Base-by-base conservation (phyloP, 148 eudicot genomes). In the Rhododendron vialii region DNA sequence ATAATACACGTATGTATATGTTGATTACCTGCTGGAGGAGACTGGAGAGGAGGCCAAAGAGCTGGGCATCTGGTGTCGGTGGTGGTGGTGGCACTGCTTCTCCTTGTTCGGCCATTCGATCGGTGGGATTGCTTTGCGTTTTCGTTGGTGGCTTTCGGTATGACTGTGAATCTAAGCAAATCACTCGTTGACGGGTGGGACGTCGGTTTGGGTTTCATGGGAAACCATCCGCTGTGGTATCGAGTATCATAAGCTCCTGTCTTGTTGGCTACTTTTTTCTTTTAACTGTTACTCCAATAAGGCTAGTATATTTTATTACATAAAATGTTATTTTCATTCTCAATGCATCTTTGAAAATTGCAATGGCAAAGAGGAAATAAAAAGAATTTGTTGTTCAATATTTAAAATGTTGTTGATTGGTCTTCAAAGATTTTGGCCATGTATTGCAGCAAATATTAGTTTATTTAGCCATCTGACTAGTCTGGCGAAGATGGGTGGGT, bases 31-130 rank as follows among this genome's bases (percentile, higher is more conserved):
- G 89, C 67, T 89, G 90, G 67, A 95, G 94, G 50, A 95, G 95
- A 89, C 86, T 41, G 51, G 98, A 89, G 35, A 95, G 93, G 82
- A 94, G 95, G 47, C 91, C 91, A 86, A 94, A 95, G n/a, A 94
- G 93, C 84, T 93, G 95, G 17, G 92, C 91, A 82, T 93, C 92
- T 53, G 90, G 38, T 69, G 85, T 18, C 35, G 74, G 6, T 50
- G 86, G 63, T 6, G 86, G 63, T 6, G 67, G 3, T 50, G 85
- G 18, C 33, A 80, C 36, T 65, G 78, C 61, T 82, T 85, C 86
- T 41, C 85, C 86, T 43, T 88, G 89, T 76, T 88, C 93, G 22
- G 85, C 85, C 86, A 80, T 90, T 75, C 45, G 45, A 41, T 48
- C 65, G 7, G 26, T 5, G 8, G 33, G 63, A 75, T 33, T 73